A percentile compares a stretch with the other conserved stretches of the same genome.
Conservation (phyloP, 352 stramenopile species). For the Phytophthora melonis region DNA sequence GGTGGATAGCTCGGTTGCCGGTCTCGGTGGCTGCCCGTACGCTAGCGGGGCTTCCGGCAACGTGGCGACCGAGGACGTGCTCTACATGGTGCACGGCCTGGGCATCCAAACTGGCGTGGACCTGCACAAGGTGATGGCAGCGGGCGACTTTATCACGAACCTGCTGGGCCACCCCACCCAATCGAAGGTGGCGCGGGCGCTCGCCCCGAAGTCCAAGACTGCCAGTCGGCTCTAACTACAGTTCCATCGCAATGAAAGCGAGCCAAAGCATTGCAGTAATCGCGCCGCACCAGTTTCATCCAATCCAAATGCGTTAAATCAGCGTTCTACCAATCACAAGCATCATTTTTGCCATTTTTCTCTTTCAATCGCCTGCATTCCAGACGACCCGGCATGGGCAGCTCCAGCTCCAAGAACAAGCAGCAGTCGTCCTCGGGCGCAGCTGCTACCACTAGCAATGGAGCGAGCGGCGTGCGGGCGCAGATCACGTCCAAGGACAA, state of each 20-base stretch:
- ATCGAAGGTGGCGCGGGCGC: constrained; percentile 89
- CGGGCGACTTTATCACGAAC: constrained; percentile 90
- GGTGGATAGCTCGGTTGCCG: constrained; percentile 95
- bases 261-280: constrained; percentile 15
- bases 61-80: constrained; percentile 97
- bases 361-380: not conserved
- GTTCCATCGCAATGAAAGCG: not conserved
- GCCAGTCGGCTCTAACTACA: constrained; percentile 56
- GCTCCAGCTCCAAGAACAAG: constrained; percentile 70
- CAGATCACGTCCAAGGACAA: constrained; percentile 91
- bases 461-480: constrained; percentile 43
- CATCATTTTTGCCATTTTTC: too few species aligned
- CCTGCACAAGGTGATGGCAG: constrained; percentile 92
- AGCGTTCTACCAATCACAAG: constrained; percentile 30
- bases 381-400: constrained; percentile 46
- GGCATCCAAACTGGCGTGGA: constrained; percentile 96
- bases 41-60: constrained; percentile 96
- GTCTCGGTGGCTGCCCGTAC: constrained; percentile 97
- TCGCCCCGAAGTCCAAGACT: constrained; percentile 38
- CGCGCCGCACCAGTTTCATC: constrained; percentile 5
- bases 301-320: constrained; percentile 9
- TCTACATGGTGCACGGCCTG: constrained; percentile 98
- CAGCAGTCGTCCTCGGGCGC: constrained; percentile 16
- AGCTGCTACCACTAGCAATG: not conserved
- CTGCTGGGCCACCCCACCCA: constrained; percentile 79